These are phyloP conservation scores for Tetrastigma voinierianum DNA, from an alignment of 164 flowering plant genomes.

Conservation along the genomic window DNA sequence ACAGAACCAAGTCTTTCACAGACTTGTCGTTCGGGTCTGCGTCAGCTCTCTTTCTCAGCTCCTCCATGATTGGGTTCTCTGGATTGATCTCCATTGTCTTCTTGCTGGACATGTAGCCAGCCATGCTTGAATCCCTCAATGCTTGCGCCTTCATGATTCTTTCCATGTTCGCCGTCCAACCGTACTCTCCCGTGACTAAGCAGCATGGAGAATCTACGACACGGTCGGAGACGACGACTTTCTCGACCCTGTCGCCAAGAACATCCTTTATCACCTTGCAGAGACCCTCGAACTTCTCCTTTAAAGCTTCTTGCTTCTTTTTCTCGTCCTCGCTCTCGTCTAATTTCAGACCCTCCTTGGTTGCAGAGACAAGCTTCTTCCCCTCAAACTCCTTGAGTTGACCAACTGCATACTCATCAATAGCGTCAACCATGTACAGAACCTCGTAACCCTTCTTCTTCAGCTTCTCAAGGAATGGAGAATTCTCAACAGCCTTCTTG, in stretches of 20 bases:
- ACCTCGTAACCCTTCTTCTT: slow-evolving; percentile 9
- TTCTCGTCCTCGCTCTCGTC: slow-evolving; percentile 8
- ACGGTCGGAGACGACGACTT: slow-evolving; percentile 3
- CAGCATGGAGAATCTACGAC: slow-evolving; percentile 11
- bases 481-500: slow-evolving; percentile 12
- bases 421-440: slow-evolving; percentile 6
- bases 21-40: too few relatives aligned
- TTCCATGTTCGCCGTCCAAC: slow-evolving; percentile 6
- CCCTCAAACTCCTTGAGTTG: slow-evolving; percentile 5
- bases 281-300: slow-evolving; percentile 7
- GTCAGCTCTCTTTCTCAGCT: too few relatives aligned
- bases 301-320: slow-evolving; percentile 4
- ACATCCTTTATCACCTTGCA: slow-evolving; percentile 11
- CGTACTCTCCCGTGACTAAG: slow-evolving; percentile 6
- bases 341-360: slow-evolving; percentile 4
- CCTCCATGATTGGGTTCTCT: neutral
- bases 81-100: slow-evolving; percentile 13
- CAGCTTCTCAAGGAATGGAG: slow-evolving; percentile 7
- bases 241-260: slow-evolving; percentile 8
- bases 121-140: slow-evolving; percentile 7
- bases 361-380: too few relatives aligned
- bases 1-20: slow-evolving; percentile 8
- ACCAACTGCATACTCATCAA: slow-evolving; percentile 8
- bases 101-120: slow-evolving; percentile 10
- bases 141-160: slow-evolving; percentile 1